Conservation (phyloP, 805 yeast genomes). For the Starmerella bacillaris region DNA sequence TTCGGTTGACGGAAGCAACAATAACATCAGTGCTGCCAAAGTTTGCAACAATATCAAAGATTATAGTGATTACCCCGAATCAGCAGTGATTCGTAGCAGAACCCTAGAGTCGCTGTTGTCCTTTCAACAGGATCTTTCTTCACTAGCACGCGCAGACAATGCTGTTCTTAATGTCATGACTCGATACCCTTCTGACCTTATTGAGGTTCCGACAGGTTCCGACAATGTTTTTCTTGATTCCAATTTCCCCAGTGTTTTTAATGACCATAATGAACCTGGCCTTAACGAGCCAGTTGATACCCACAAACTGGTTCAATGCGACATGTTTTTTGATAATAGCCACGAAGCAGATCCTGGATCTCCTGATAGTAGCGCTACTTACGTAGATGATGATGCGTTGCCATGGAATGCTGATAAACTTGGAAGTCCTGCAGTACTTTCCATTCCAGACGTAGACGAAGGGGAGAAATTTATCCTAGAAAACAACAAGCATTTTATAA, state of each 20-base stretch:
- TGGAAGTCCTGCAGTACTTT: background rate
- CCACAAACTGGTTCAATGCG: too few relatives aligned
- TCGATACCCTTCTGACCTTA: background rate
- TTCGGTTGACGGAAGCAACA: too few relatives aligned
- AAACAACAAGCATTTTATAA: background rate
- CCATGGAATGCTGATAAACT: background rate
- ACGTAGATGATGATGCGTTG: background rate
- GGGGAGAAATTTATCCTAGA: background rate
- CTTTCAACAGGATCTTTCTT: background rate
- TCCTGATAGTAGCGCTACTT: background rate
- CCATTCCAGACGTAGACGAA: background rate
- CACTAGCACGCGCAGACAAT: background rate
- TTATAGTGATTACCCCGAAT: too few relatives aligned
- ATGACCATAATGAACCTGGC: too few relatives aligned
- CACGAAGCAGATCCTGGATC: background rate
- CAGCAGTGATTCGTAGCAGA: background rate
- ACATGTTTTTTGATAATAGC: too few relatives aligned
- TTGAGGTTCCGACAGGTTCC: too few relatives aligned
- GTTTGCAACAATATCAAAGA: too few relatives aligned
- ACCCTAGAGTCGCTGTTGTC: background rate
- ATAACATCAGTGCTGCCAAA: too few relatives aligned
- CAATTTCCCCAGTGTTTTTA: too few relatives aligned
- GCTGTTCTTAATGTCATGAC: background rate
- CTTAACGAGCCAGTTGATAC: too few relatives aligned
- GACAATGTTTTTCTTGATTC: too few relatives aligned